phyloP scores from a whole-genome alignment of 2,329 filamentous ascomycete species.

The Amylocarpus encephaloides region DNA sequence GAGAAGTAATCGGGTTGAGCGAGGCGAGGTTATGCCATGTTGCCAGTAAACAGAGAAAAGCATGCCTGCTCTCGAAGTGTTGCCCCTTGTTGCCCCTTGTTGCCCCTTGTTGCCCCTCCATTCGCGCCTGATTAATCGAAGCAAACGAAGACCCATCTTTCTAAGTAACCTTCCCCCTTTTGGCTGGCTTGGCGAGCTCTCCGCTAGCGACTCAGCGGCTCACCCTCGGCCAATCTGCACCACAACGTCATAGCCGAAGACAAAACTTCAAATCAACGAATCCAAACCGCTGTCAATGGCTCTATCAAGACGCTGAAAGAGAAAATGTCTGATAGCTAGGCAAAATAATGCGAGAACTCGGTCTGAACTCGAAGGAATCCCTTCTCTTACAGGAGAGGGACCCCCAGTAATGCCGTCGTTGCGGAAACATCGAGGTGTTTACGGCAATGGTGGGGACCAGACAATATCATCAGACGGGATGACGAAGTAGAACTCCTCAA shows the following conservation, averaged over 20 bases:
- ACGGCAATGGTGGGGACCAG: too few relatives aligned
- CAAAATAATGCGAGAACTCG: too few relatives aligned
- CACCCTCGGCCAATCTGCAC: conserved; percentile 5
- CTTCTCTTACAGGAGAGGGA: too few relatives aligned
- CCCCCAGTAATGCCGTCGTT: too few relatives aligned
- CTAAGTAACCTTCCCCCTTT: neutral
- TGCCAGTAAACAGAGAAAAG: neutral
- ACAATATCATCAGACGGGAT: too few relatives aligned
- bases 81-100: too few relatives aligned
- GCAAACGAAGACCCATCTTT: neutral
- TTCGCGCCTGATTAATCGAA: neutral
- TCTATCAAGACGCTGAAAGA: neutral
- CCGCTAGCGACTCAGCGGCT: neutral
- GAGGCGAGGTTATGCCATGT: neutral
- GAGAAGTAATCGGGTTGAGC: neutral
- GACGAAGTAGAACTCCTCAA: too few relatives aligned
- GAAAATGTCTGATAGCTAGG: neutral
- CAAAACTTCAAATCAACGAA: conserved; percentile 2
- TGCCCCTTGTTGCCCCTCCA: too few relatives aligned
- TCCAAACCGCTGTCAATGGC: neutral
- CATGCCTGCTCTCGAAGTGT: too few relatives aligned
- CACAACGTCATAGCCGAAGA: conserved; percentile 1
- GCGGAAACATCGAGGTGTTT: too few relatives aligned
- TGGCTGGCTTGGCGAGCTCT: neutral
- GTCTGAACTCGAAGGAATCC: too few relatives aligned